Evolutionary conservation across 2,329 filamentous ascomycete species (phyloP).

Genomic region (Penicillium thymicola): DNA sequence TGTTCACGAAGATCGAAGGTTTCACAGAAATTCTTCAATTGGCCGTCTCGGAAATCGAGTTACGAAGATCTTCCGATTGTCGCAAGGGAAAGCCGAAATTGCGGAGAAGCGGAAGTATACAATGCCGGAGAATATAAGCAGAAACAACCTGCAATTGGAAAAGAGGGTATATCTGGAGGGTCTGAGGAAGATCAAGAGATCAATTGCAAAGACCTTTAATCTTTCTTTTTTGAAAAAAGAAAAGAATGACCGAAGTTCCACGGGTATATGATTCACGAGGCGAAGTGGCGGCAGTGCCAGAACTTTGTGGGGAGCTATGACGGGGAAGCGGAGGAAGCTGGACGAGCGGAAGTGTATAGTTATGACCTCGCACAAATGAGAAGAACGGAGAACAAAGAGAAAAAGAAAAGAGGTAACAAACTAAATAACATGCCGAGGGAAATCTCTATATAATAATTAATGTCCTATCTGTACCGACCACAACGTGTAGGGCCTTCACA

Average conservation of each 20-base stretch:
- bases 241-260: not conserved
- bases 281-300: constrained; percentile 23
- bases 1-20: not conserved
- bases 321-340: constrained; percentile 39
- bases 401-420: not conserved
- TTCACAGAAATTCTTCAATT: constrained; percentile 1
- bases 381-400: constrained; percentile 1
- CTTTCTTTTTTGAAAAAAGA: not conserved
- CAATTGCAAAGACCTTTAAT: not conserved
- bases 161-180: not conserved
- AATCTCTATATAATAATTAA: constrained; percentile 9
- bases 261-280: constrained; percentile 19
- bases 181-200: not conserved
- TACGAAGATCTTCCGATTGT: constrained; percentile 10
- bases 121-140: constrained; percentile 16
- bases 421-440: constrained; percentile 5
- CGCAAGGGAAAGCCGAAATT: constrained; percentile 27
- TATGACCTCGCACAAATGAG: constrained; percentile 4
- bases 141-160: not conserved
- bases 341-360: constrained; percentile 38
- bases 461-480: constrained; percentile 2
- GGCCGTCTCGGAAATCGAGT: not conserved
- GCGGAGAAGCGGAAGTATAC: constrained; percentile 38
- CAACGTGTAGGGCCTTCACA: constrained; percentile 1
- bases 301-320: constrained; percentile 31